Percentiles rank a stretch among this genome's conserved stretches.
phyloP scores from a whole-genome alignment of 106 monocot species.

The Acorus calamus region DNA sequence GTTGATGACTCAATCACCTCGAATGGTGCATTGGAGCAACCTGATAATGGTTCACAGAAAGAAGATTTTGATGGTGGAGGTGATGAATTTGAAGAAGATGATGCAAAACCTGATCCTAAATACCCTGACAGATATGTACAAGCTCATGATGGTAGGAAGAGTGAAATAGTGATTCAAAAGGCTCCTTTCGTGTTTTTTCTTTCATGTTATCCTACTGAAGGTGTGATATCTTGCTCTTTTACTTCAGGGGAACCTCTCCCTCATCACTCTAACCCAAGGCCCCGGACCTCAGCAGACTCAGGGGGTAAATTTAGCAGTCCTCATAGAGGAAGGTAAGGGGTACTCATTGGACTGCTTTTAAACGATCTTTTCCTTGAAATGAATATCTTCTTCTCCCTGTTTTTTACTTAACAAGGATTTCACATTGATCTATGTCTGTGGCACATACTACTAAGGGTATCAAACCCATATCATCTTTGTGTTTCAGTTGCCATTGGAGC shows the following conservation, averaged over 20 bases:
- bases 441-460: no score
- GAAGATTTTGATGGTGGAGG: conserved; percentile 10
- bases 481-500: no score
- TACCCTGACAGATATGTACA: conserved; percentile 12
- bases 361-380: background rate
- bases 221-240: conserved; percentile 18
- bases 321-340: conserved; percentile 38
- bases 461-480: no score
- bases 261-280: conserved; percentile 22
- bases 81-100: conserved; percentile 24
- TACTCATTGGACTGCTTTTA: background rate
- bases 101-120: conserved; percentile 19
- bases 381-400: background rate
- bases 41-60: conserved; percentile 26
- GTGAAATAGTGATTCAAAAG: conserved; percentile 17
- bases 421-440: no score
- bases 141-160: conserved; percentile 11
- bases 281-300: conserved; percentile 16
- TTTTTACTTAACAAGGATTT: no score
- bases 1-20: conserved; percentile 30
- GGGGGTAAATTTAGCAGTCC: conserved; percentile 7
- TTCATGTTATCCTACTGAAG: conserved; percentile 19
- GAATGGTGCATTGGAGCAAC: conserved; percentile 26
- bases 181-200: background rate
- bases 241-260: conserved; percentile 18